Conservation (phyloP, 352 stramenopile species). For the Phytopythium aichiense region DNA sequence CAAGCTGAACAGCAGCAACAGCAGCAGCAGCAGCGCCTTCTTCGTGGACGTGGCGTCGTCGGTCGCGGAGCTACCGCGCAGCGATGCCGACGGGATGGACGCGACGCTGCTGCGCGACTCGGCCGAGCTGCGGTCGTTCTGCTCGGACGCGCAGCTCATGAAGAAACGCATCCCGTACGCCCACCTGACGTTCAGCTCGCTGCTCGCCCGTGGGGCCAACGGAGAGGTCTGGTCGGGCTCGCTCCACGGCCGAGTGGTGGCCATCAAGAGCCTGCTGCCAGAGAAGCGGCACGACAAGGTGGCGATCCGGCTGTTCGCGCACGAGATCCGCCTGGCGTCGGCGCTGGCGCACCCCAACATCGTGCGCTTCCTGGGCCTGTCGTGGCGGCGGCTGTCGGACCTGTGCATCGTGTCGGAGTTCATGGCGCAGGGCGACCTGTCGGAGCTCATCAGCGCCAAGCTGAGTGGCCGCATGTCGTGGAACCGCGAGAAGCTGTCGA, state of each 20-base stretch:
- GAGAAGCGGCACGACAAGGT: conserved; percentile 38
- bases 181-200: conserved; percentile 28
- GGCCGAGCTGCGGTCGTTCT: conserved; percentile 32
- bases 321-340: conserved; percentile 47
- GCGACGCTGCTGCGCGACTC: conserved; percentile 9
- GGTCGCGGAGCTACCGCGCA: neutral
- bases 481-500: conserved; percentile 45
- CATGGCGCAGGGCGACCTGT: conserved; percentile 52
- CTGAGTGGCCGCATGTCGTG: conserved; percentile 29
- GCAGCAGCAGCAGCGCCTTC: neutral
- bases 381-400: conserved; percentile 49
- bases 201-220: conserved; percentile 43
- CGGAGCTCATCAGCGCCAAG: conserved; percentile 38
- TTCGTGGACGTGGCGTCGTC: neutral
- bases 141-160: conserved; percentile 38
- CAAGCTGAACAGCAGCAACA: conserved; percentile 1
- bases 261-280: conserved; percentile 56
- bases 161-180: conserved; percentile 41
- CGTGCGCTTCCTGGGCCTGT: conserved; percentile 56
- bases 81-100: conserved; percentile 1
- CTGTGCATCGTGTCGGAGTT: conserved; percentile 64
- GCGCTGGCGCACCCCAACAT: conserved; percentile 59
- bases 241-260: conserved; percentile 35
- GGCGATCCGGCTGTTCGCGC: conserved; percentile 43
- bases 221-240: conserved; percentile 60